These are phyloP conservation scores for Aspergillus coremiiformis DNA, from an alignment of 495 filamentous ascomycete species.

Conservation along the genomic window DNA sequence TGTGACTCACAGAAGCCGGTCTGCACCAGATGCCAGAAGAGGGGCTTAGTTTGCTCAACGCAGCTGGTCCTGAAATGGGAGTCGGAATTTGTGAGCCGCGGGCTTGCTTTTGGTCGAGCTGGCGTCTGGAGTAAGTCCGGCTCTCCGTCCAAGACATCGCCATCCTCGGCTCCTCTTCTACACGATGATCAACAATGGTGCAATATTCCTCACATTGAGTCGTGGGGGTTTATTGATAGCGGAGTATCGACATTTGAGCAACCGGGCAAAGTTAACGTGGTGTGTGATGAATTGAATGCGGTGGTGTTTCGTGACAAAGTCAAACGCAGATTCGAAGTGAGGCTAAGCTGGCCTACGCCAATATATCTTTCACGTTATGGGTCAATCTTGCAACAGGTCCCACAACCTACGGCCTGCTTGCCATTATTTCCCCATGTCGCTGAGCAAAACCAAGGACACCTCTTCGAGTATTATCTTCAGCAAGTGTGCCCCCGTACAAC, in stretches of 20 bases:
- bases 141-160: constrained; percentile 8
- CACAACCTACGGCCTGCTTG: constrained; percentile 10
- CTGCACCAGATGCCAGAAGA: constrained; percentile 34
- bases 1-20: constrained; percentile 39
- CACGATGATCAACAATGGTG: constrained; percentile 29
- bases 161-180: constrained; percentile 9
- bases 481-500: constrained; percentile 39
- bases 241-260: constrained; percentile 27
- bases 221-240: constrained; percentile 37
- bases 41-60: constrained; percentile 33
- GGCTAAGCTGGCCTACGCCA: not conserved
- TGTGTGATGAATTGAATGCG: constrained; percentile 20
- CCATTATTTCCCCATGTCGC: constrained; percentile 28
- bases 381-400: constrained; percentile 1
- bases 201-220: constrained; percentile 18
- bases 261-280: constrained; percentile 23
- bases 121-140: constrained; percentile 37
- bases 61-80: constrained; percentile 40
- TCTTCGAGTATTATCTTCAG: constrained; percentile 40
- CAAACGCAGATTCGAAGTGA: not conserved
- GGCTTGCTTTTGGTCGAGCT: constrained; percentile 38
- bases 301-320: constrained; percentile 11
- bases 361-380: not conserved
- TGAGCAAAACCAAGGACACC: constrained; percentile 19
- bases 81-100: constrained; percentile 38